Conservation (phyloP, 371 early-diverging fungal species). For the Capniomyces stellatus region DNA sequence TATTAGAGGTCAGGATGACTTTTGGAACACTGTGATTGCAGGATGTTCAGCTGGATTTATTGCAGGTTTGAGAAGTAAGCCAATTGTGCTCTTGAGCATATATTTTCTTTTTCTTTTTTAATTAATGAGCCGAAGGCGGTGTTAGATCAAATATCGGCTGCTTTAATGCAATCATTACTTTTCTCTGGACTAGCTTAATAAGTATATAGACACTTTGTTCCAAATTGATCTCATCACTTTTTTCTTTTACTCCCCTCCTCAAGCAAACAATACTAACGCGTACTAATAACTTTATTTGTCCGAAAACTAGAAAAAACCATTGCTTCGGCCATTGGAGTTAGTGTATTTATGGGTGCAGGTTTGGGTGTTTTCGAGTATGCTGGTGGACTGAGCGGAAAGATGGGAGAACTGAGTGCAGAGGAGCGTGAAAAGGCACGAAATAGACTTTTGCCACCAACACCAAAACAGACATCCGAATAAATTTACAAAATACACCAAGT, state of each 20-base stretch:
- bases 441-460: not conserved
- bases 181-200: no score
- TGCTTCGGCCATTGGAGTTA: slow-evolving; percentile 35
- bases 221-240: no score
- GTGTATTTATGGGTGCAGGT: slow-evolving; percentile 44
- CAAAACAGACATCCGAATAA: no score
- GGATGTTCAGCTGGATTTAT: slow-evolving; percentile 58
- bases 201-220: no score
- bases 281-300: no score
- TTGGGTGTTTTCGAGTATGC: slow-evolving; percentile 52
- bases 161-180: no score
- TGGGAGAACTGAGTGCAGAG: slow-evolving; percentile 17
- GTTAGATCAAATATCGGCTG: no score
- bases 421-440: slow-evolving; percentile 16
- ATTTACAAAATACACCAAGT: no score
- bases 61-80: slow-evolving; percentile 42
- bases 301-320: slow-evolving; percentile 33
- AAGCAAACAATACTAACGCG: no score
- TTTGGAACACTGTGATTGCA: slow-evolving; percentile 46
- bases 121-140: no score
- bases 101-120: not conserved
- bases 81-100: not conserved
- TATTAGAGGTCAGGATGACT: slow-evolving; percentile 45
- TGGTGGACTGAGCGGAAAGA: slow-evolving; percentile 29
- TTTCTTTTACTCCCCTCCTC: no score